These are phyloP conservation scores for Cinnamomum chago DNA, from an alignment of 164 flowering plant genomes.

Conservation along the genomic window DNA sequence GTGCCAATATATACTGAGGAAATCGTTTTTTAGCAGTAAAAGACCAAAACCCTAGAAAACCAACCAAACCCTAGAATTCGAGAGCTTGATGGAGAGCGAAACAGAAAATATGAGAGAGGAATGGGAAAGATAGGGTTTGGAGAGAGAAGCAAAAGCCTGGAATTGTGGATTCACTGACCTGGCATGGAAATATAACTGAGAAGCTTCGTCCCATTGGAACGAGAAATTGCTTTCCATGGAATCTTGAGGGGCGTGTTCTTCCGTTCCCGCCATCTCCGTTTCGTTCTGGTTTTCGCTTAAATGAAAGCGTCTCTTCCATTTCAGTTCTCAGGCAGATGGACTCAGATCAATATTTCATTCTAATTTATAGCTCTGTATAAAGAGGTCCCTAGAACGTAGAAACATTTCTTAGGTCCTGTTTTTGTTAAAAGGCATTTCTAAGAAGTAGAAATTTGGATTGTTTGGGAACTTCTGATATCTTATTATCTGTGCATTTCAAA, in stretches of 20 bases:
- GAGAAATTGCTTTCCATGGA: conserved; percentile 17
- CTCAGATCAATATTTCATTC: too few species aligned
- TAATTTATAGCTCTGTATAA: too few species aligned
- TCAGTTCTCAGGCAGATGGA: background rate
- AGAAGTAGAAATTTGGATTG: too few species aligned
- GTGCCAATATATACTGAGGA: too few species aligned
- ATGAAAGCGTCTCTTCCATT: background rate
- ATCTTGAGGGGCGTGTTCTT: conserved; percentile 16
- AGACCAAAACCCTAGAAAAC: background rate
- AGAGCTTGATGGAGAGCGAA: background rate
- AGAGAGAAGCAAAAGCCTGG: background rate
- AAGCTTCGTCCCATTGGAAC: conserved; percentile 68
- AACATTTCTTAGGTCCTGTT: too few species aligned
- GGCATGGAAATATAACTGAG: conserved; percentile 76
- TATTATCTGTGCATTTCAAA: too few species aligned
- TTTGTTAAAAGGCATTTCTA: too few species aligned
- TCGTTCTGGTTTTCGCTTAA: background rate
- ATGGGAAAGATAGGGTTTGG: background rate
- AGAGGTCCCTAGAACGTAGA: too few species aligned
- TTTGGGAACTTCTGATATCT: too few species aligned
- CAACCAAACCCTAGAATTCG: background rate
- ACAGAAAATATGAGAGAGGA: background rate
- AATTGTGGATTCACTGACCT: conserved; percentile 30
- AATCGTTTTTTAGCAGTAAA: background rate
- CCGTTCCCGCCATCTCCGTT: conserved; percentile 44